These are phyloP conservation scores for Pseudozyma thailandica DNA, from an alignment of 1,284 basidiomycete species.

Conservation along the genomic window DNA sequence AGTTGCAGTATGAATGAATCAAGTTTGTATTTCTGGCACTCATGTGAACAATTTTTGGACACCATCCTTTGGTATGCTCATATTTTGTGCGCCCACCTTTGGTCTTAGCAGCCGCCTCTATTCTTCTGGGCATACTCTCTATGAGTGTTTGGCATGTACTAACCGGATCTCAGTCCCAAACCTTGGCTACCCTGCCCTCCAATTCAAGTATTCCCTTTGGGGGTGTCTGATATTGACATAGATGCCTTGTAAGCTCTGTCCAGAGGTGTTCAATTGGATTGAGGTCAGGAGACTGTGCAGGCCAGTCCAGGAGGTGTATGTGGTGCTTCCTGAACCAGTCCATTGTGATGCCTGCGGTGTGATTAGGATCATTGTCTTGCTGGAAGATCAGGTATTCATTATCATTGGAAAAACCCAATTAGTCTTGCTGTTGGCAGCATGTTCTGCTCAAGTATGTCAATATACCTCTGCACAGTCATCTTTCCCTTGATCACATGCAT, in stretches of 20 bases:
- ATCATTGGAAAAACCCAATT: conserved; percentile 14
- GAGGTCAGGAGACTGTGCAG: conserved; percentile 68
- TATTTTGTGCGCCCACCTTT: conserved; percentile 23
- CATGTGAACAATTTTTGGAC: not conserved
- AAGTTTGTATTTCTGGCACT: too few relatives aligned
- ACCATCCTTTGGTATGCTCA: not conserved
- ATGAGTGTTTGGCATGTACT: conserved; percentile 6
- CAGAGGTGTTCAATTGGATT: conserved; percentile 70
- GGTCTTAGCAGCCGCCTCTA: conserved; percentile 14
- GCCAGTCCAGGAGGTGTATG: conserved; percentile 64
- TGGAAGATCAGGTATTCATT: conserved; percentile 64
- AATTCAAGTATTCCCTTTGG: not conserved
- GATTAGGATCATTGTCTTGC: conserved; percentile 68
- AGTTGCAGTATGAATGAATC: too few relatives aligned
- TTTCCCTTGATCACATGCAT: conserved; percentile 37
- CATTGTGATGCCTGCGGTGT: conserved; percentile 34
- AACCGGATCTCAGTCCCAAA: conserved; percentile 5
- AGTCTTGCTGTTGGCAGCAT: conserved; percentile 48
- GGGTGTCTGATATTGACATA: conserved; percentile 1
- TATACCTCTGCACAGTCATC: conserved; percentile 67
- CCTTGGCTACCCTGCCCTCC: not conserved
- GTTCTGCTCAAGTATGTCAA: conserved; percentile 64
- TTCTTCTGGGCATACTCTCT: conserved; percentile 17
- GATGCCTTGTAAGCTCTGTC: conserved; percentile 21
- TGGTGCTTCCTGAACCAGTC: conserved; percentile 60